Evolutionary conservation across 176 grass and related monocot genomes (phyloP).

Genomic region (Phoenix roebelenii): DNA sequence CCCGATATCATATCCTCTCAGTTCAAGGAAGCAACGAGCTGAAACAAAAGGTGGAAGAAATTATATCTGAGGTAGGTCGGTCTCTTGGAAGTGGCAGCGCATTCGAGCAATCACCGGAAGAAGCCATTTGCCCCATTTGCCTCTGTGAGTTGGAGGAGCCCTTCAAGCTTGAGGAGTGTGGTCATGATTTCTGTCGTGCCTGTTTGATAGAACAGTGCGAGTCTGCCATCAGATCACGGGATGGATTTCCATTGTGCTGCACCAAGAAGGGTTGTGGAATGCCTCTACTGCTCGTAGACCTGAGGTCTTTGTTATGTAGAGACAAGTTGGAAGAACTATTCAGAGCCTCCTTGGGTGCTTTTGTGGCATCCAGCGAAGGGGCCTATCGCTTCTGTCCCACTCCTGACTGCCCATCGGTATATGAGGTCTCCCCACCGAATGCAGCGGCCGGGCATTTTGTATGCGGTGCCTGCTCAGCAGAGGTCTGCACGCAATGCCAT

Average conservation of each 20-base stretch:
- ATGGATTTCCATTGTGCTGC: constrained; percentile 76
- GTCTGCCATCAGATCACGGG: constrained; percentile 50
- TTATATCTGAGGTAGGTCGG: constrained; percentile 40
- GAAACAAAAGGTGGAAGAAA: constrained; percentile 56
- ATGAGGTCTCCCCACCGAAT: neutral
- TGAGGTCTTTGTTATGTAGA: neutral
- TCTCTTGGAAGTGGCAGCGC: constrained; percentile 22
- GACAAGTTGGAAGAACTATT: constrained; percentile 6
- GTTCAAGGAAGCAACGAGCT: constrained; percentile 60
- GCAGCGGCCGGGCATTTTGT: neutral
- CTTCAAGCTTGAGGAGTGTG: constrained; percentile 75
- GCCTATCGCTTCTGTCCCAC: neutral
- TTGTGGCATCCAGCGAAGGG: constrained; percentile 1
- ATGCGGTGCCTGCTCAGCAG: neutral
- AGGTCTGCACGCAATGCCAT: constrained; percentile 11
- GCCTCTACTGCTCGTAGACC: constrained; percentile 31
- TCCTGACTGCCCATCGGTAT: constrained; percentile 3
- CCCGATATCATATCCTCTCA: constrained; percentile 43
- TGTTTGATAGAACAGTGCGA: constrained; percentile 85
- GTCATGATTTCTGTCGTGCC: constrained; percentile 58
- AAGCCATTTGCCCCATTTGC: constrained; percentile 69
- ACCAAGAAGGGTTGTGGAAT: constrained; percentile 50
- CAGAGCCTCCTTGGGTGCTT: neutral
- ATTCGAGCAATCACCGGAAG: constrained; percentile 16
- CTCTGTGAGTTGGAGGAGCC: constrained; percentile 84